Evolutionary conservation across 192 early-diverging fungal species (phyloP).

Genomic region (Anaeromyces robustus): DNA sequence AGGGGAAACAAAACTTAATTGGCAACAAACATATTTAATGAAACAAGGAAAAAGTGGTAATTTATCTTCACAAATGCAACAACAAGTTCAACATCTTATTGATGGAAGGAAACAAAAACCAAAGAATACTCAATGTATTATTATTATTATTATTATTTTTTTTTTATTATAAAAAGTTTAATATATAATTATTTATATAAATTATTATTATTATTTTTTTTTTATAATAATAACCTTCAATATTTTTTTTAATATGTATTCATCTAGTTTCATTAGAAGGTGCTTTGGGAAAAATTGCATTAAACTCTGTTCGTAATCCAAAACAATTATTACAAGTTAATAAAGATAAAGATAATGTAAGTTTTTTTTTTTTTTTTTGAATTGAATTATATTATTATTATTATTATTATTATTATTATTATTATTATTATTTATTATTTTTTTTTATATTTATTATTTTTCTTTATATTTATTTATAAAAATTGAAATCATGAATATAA

Average conservation of each 20-base stretch:
- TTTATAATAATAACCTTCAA: neutral
- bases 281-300: slow-evolving; percentile 84
- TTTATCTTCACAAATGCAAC: slow-evolving; percentile 51
- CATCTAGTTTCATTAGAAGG: slow-evolving; percentile 71
- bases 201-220: neutral
- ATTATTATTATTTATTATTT: neutral
- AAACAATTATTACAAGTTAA: slow-evolving; percentile 66
- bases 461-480: no score
- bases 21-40: slow-evolving; percentile 28
- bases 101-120: slow-evolving; percentile 77
- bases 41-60: slow-evolving; percentile 6
- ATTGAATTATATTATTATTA: no score
- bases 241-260: neutral
- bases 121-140: slow-evolving; percentile 61
- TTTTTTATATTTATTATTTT: no score
- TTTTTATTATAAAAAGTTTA: neutral
- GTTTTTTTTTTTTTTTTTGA: no score
- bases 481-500: no score
- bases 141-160: neutral
- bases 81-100: slow-evolving; percentile 92
- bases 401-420: neutral
- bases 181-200: neutral
- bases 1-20: slow-evolving; percentile 11
- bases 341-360: slow-evolving; percentile 9
- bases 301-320: slow-evolving; percentile 76